These are phyloP conservation scores for Corymbia maculata DNA, from an alignment of 345 rosid species.

Conservation along the genomic window DNA sequence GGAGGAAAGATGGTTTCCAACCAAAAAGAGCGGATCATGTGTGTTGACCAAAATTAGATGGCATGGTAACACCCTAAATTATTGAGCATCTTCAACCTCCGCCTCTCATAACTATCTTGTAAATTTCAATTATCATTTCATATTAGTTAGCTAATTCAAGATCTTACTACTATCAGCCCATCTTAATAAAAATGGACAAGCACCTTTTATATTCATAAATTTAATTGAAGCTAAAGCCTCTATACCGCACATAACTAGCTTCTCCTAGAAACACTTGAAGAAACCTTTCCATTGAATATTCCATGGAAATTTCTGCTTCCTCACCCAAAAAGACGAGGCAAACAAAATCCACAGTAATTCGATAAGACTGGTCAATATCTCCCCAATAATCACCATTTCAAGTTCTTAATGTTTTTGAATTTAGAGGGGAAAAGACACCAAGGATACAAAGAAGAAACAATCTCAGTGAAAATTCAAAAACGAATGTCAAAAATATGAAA, in stretches of 20 bases:
- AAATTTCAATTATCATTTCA: background rate
- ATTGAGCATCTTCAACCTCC: background rate
- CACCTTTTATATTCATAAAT: background rate
- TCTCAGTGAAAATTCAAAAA: background rate
- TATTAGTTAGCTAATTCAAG: background rate
- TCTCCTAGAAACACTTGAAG: conserved; percentile 52
- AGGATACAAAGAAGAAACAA: background rate
- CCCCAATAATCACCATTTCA: rapidly evolving
- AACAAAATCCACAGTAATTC: background rate
- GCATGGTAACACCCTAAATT: no score
- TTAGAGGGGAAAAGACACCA: conserved; percentile 5
- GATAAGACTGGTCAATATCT: background rate
- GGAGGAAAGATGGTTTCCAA: background rate
- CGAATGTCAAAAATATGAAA: background rate
- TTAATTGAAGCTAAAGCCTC: background rate
- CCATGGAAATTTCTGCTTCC: background rate
- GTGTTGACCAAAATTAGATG: no score
- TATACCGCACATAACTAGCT: conserved; percentile 50
- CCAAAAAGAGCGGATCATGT: background rate
- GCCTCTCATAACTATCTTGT: background rate
- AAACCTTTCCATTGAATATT: background rate
- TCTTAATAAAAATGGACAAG: background rate
- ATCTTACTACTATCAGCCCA: background rate
- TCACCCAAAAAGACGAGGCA: background rate
- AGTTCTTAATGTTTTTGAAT: background rate